Conservation (phyloP, 306 rosid species). For the Cyamopsis tetragonoloba region DNA sequence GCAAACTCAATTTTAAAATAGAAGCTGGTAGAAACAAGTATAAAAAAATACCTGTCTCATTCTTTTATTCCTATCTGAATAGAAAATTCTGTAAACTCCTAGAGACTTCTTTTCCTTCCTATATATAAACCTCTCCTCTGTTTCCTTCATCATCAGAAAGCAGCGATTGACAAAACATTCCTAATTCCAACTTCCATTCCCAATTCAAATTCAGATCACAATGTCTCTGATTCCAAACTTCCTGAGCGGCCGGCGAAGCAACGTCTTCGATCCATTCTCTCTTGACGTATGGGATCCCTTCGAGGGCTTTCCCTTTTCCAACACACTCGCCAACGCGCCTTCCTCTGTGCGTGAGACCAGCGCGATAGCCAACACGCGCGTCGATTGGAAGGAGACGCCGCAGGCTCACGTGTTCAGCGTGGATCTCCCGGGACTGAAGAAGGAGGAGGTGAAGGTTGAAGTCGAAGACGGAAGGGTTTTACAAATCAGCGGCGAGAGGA, state of each 20-base stretch:
- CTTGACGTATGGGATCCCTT: slow-evolving; percentile 24
- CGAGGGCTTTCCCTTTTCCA: not conserved
- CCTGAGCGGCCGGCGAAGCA: slow-evolving; percentile 20
- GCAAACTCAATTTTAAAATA: too few species aligned
- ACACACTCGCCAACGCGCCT: not conserved
- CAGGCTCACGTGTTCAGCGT: slow-evolving; percentile 31
- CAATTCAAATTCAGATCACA: not conserved
- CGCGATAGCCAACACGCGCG: slow-evolving; percentile 22
- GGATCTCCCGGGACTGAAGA: slow-evolving; percentile 30
- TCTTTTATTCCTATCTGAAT: not conserved
- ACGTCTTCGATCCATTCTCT: slow-evolving; percentile 27
- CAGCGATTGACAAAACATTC: not conserved
- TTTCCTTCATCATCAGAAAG: not conserved
- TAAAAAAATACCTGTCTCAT: not conserved
- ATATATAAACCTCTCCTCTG: not conserved
- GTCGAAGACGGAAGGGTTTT: slow-evolving; percentile 26
- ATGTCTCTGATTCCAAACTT: slow-evolving; percentile 32
- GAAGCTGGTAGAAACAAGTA: not conserved
- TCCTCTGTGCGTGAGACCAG: slow-evolving; percentile 3
- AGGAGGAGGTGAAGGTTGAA: slow-evolving; percentile 34
- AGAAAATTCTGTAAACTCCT: not conserved
- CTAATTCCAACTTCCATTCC: not conserved
- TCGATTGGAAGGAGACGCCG: slow-evolving; percentile 37
- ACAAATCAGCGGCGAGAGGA: slow-evolving; percentile 35
- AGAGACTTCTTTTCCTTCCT: not conserved